Evolutionary conservation across 768 basidiomycete genomes (phyloP).

Genomic region (Lentinula sp.): DNA sequence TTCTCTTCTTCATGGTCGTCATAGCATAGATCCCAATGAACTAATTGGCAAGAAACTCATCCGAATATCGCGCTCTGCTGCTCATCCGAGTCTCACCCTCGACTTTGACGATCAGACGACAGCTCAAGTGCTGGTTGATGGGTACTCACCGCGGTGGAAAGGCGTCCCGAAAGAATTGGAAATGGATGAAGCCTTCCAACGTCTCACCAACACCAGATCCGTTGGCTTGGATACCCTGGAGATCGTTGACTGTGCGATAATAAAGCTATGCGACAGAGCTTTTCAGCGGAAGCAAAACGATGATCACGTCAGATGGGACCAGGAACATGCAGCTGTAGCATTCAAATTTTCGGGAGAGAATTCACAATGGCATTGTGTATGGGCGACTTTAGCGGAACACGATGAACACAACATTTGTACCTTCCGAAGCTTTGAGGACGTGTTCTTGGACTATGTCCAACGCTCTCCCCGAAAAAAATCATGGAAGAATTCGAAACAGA

Average conservation of each 20-base stretch:
- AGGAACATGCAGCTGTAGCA: constrained; percentile 37
- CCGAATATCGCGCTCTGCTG: constrained; percentile 30
- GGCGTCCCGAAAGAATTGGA: constrained; percentile 58
- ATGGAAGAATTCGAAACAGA: background rate
- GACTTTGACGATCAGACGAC: constrained; percentile 36
- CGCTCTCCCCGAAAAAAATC: constrained; percentile 31
- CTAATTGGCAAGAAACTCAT: constrained; percentile 40
- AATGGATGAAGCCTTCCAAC: constrained; percentile 38
- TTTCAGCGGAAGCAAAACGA: constrained; percentile 34
- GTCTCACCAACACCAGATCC: constrained; percentile 24
- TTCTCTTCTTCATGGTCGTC: constrained; percentile 8
- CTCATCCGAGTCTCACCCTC: constrained; percentile 42
- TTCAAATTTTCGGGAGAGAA: constrained; percentile 44
- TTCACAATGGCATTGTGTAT: constrained; percentile 53
- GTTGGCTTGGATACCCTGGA: constrained; percentile 38
- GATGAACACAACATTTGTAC: constrained; percentile 33
- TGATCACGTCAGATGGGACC: constrained; percentile 35
- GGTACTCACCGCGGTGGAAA: constrained; percentile 49
- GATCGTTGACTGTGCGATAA: constrained; percentile 45
- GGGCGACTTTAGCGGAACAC: constrained; percentile 53
- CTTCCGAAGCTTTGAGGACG: constrained; percentile 56
- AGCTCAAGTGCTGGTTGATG: constrained; percentile 53
- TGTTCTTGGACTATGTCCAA: constrained; percentile 44
- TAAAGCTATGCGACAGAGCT: constrained; percentile 54
- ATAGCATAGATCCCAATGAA: constrained; percentile 32